Percentiles rank a stretch among this genome's conserved stretches.
phyloP scores from a whole-genome alignment of 805 yeast genomes.

The Pichia ethanolica region DNA sequence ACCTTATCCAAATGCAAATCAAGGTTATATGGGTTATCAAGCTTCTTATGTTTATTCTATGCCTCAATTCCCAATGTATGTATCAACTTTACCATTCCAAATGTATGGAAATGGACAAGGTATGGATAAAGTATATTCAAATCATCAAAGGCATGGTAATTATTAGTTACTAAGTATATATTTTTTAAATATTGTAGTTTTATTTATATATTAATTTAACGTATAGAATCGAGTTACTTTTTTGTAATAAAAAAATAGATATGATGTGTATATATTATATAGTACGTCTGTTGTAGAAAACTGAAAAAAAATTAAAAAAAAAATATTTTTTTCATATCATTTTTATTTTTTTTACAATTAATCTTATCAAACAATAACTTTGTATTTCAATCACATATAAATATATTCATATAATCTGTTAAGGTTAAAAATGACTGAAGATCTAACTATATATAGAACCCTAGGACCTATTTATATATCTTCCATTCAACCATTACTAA shows the following conservation, averaged over 20 bases:
- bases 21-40: neutral
- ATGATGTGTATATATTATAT: too few species aligned
- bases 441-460: slow-evolving; percentile 39
- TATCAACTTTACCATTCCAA: neutral
- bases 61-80: neutral
- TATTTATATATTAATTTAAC: too few species aligned
- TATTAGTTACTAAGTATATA: neutral
- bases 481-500: slow-evolving; percentile 56
- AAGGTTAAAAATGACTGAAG: slow-evolving; percentile 6
- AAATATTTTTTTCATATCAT: too few species aligned
- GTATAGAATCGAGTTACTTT: too few species aligned
- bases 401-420: too few species aligned
- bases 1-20: neutral
- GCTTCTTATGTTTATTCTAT: neutral
- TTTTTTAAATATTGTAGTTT: neutral
- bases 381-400: too few species aligned
- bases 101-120: neutral
- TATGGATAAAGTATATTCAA: slow-evolving; percentile 2
- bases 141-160: slow-evolving; percentile 1
- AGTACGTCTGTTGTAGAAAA: neutral
- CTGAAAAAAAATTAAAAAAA: neutral
- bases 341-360: too few species aligned
- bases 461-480: slow-evolving; percentile 77
- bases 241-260: neutral
- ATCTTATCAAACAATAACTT: too few species aligned